A percentile compares a stretch with the other conserved stretches of the same genome.
Evolutionary conservation across 805 yeast species (phyloP).

Genomic region (Blastobotrys attinorum): DNA sequence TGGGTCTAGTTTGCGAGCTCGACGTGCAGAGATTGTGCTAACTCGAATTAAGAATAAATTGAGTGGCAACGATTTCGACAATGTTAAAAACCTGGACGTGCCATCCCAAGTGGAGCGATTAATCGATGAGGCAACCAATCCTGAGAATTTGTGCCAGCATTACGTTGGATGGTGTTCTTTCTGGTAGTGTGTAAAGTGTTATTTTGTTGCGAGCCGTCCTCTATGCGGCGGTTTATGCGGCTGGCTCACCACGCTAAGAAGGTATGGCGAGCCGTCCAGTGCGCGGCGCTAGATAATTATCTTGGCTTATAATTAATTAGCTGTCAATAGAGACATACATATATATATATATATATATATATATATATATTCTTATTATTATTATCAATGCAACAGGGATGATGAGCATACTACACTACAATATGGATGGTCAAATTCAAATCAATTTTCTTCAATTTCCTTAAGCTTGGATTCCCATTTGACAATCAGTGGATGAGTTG

Average conservation of each 20-base stretch:
- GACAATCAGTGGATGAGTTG: constrained; percentile 34
- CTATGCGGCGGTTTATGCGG: no score
- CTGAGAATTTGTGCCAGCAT: constrained; percentile 92
- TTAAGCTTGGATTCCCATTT: constrained; percentile 36
- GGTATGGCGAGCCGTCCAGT: no score
- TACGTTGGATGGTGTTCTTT: constrained; percentile 99
- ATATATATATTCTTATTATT: not conserved
- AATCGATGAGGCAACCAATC: constrained; percentile 93
- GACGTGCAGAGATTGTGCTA: constrained; percentile 84
- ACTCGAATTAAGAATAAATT: constrained; percentile 86
- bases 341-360: no score
- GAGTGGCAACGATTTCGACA: constrained; percentile 86
- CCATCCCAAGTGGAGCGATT: constrained; percentile 88
- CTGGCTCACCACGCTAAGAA: no score
- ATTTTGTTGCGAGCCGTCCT: no score
- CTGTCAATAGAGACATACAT: no score
- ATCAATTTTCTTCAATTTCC: constrained; percentile 1
- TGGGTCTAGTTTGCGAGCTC: constrained; percentile 64
- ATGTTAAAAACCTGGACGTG: constrained; percentile 62
- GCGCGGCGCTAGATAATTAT: no score
- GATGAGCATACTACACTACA: no score
- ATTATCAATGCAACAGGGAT: not conserved
- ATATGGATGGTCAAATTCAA: no score
- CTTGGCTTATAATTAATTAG: no score
- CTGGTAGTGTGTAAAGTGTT: no score